phyloP scores from a whole-genome alignment of 805 yeast genomes.

The Lipomyces yamanashiensis region DNA sequence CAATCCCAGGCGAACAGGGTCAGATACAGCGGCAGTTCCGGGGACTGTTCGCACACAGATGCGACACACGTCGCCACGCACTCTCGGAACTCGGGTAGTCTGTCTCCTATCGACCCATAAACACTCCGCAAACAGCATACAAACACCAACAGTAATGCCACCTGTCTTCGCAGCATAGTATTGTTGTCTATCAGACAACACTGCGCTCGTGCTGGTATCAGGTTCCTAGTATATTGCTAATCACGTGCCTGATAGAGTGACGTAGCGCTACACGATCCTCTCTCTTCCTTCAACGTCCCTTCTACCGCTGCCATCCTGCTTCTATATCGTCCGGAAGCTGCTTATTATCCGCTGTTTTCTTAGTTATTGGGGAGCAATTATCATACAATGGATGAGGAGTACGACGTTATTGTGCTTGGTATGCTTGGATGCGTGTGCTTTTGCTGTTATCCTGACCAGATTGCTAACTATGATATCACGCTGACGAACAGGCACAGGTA shows the following conservation, averaged over 20 bases:
- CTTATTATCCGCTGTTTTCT: not conserved
- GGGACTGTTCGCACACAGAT: conserved; percentile 43
- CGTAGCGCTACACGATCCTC: not conserved
- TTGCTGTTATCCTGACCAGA: not conserved
- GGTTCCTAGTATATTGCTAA: not conserved
- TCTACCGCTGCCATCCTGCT: not conserved
- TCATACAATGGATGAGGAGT: conserved; percentile 80
- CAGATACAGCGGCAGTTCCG: conserved; percentile 48
- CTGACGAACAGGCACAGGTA: conserved; percentile 44
- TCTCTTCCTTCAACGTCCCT: not conserved
- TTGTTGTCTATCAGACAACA: not conserved
- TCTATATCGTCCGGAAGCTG: not conserved
- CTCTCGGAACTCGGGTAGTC: conserved; percentile 52
- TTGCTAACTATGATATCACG: conserved; percentile 4
- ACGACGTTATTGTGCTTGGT: conserved; percentile 96
- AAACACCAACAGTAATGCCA: conserved; percentile 1
- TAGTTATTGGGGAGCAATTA: not conserved
- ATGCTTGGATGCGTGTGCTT: conserved; percentile 39
- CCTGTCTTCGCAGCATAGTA: not conserved
- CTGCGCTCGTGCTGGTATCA: not conserved
- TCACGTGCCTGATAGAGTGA: conserved; percentile 9
- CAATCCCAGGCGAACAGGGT: conserved; percentile 72
- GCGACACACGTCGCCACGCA: conserved; percentile 51
- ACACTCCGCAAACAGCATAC: not conserved
- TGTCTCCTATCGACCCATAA: conserved; percentile 57